Conservation (phyloP, 2,329 filamentous ascomycete genomes). For the Penicillium corylophilum region DNA sequence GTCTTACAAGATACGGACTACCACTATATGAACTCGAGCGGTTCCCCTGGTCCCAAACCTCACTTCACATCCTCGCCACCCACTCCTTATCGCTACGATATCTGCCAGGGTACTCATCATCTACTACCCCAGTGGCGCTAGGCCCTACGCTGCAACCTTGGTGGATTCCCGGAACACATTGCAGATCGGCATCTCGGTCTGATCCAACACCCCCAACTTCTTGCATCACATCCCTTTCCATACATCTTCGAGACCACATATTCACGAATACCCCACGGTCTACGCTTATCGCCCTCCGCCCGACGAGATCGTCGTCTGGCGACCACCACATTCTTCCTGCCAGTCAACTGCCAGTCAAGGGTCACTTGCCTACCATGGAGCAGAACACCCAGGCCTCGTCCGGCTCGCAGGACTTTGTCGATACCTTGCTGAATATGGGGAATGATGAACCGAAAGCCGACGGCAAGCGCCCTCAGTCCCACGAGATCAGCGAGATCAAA, state of each 20-base stretch:
- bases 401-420: background rate
- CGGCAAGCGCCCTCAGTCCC: conserved; percentile 22
- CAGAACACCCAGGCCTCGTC: background rate
- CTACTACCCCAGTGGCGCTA: background rate
- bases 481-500: conserved; percentile 20
- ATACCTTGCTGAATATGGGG: background rate
- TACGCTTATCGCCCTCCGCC: background rate
- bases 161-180: background rate
- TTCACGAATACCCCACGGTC: background rate
- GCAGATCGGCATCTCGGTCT: background rate
- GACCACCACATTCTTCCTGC: background rate
- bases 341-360: background rate
- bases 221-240: background rate
- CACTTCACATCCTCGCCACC: background rate
- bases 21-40: conserved; percentile 1
- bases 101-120: conserved; percentile 11
- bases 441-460: conserved; percentile 16
- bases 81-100: background rate
- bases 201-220: background rate
- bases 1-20: background rate
- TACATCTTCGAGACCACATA: background rate
- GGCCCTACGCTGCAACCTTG: background rate
- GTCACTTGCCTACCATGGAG: background rate
- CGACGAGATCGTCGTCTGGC: background rate
- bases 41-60: background rate